These are phyloP conservation scores for Gremmenia infestans DNA, from an alignment of 2,329 filamentous ascomycete species.

Conservation along the genomic window DNA sequence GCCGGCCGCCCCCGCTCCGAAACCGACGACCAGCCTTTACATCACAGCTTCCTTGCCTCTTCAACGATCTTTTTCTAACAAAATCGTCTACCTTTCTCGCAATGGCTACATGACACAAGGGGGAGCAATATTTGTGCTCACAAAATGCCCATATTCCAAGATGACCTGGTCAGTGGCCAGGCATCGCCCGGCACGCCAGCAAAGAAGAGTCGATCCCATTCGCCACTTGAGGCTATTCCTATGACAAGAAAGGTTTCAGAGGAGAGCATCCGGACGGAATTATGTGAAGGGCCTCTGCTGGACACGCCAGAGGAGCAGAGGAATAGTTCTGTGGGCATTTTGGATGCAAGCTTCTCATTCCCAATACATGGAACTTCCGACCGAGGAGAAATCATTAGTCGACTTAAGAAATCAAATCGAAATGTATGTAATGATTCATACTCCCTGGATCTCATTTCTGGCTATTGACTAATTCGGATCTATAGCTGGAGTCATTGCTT, in stretches of 20 bases:
- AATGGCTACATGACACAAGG: constrained; percentile 19
- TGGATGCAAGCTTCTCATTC: constrained; percentile 16
- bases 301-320: constrained; percentile 20
- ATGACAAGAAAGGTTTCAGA: constrained; percentile 44
- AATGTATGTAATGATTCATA: constrained; percentile 41
- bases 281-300: constrained; percentile 52
- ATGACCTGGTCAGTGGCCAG: constrained; percentile 39
- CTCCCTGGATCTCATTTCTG: not conserved
- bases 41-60: constrained; percentile 1
- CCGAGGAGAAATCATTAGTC: constrained; percentile 75
- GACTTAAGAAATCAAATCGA: constrained; percentile 68
- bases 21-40: constrained; percentile 7
- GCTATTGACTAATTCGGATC: constrained; percentile 1
- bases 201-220: constrained; percentile 23
- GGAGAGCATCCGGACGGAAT: constrained; percentile 55
- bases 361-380: constrained; percentile 40
- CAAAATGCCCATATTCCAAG: constrained; percentile 55
- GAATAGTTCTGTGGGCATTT: constrained; percentile 4
- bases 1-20: constrained; percentile 18
- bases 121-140: constrained; percentile 14
- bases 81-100: constrained; percentile 9
- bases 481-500: constrained; percentile 27
- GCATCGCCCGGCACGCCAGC: constrained; percentile 13
- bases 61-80: constrained; percentile 6
- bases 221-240: constrained; percentile 14